Base-by-base conservation (phyloP, 305 asterid species). In the Fraxinus floribunda region DNA sequence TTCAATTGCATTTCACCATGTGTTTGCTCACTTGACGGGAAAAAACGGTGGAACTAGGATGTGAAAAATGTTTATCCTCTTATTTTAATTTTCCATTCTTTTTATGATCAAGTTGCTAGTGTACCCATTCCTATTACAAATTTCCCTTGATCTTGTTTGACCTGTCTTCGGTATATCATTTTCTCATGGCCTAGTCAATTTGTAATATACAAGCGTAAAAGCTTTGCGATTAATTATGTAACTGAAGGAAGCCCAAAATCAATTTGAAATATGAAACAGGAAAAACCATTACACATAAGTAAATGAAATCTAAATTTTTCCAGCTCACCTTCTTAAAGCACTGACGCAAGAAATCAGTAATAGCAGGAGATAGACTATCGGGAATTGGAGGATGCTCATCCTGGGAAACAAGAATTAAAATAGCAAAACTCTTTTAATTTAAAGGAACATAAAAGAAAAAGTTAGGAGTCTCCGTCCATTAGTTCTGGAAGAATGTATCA, bases 351-450 rank as follows among this genome's bases (percentile, higher is more conserved):
- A 97, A 97, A 90, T 97, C 98, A 81, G 98, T 95, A 83, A 97
- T 91, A 82, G 93, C 90, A 85, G 99, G 94, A 81, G 99, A 92
- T 76, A 97, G 91, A 77, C 97, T 85, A 87, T 97, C 98, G 35
- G 99, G 98, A 88, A 97, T 94, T 81, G 99, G 99, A 85, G 98
- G 99, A 84, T 91, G 94, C 85, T 94, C 97, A 83, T 97, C 99
- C 99, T 96, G 95, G 79, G 74, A 86, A 57, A 81, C 70, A 83
- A 85, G 46, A 86, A 87, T 83, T 74, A 7, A 78, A 75, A 78
- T 77, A 62, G 77, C 80, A 85, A 35, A 81, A 68, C 81, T 46
- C 44, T 36, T 83, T 64, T 26, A 75, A 76, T 84, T 80, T 66
- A 74, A 79, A 78, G 41, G 81, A 84, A 84, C 80, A 87, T 36